phyloP scores from a whole-genome alignment of 306 rosid species.

The Pyrus communis region DNA sequence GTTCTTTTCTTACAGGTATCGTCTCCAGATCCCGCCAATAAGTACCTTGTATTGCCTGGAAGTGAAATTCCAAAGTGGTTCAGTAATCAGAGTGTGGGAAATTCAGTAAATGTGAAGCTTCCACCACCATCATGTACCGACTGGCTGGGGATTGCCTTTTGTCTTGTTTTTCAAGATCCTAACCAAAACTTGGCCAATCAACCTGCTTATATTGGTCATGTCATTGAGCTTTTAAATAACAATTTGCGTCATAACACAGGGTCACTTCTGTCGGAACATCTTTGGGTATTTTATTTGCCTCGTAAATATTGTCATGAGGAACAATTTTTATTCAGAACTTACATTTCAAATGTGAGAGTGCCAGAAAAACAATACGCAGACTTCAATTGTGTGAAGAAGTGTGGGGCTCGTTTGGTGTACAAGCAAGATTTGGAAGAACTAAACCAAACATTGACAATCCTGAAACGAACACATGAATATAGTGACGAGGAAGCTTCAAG shows the following conservation, averaged over 20 bases:
- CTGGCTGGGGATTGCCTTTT: background rate
- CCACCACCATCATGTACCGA: background rate
- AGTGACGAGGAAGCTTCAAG: no score
- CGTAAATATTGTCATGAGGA: background rate
- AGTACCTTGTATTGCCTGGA: background rate
- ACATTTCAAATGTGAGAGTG: background rate
- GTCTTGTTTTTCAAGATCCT: background rate
- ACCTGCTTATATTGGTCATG: background rate
- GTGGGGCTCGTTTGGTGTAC: background rate
- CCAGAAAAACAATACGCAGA: background rate
- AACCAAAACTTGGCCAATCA: background rate
- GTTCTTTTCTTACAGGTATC: background rate
- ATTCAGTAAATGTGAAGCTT: background rate
- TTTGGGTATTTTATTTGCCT: background rate
- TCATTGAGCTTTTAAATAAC: no score
- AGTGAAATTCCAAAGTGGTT: slow-evolving; percentile 7
- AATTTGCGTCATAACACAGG: accelerated
- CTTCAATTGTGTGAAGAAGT: background rate
- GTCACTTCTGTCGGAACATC: background rate
- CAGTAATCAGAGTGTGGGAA: background rate
- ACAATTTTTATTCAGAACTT: background rate
- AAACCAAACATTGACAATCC: background rate
- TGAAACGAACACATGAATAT: background rate
- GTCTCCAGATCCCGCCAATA: accelerated
- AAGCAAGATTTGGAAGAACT: background rate